Base-by-base conservation (phyloP, 169 alveolate species). In the Besnoitia besnoiti region DNA sequence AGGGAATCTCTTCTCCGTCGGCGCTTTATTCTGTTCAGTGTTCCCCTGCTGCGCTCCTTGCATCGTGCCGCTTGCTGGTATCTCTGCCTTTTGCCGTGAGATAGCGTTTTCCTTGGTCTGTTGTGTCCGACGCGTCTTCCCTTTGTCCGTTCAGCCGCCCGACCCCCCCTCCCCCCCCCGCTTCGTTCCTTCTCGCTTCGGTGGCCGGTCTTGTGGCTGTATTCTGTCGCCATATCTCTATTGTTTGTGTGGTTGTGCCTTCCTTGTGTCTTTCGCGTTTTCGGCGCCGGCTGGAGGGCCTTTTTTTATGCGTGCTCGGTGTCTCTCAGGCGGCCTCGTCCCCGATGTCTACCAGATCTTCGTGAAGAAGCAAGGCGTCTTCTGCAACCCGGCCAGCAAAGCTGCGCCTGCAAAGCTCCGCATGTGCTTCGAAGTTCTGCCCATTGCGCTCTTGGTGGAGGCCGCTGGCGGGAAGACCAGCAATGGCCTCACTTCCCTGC, bases 261-360 rank as follows among this genome's bases (percentile, higher is more conserved):
- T 3, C n/a, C n/a, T n/a, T n/a, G n/a, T n/a, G n/a, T n/a, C n/a
- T n/a, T n/a, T n/a, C n/a, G n/a, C n/a, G n/a, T n/a, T n/a, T n/a
- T n/a, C n/a, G n/a, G n/a, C n/a, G n/a, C n/a, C n/a, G n/a, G n/a
- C n/a, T n/a, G n/a, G n/a, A n/a, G n/a, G n/a, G n/a, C n/a, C n/a
- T n/a, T n/a, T n/a, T n/a, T n/a, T n/a, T n/a, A n/a, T n/a, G 10
- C 46, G 5, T 84, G 16, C 76, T 14, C 47, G 4, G 84, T 21
- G 37, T 44, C 30, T 47, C 55, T 59, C 97, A 85, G 98, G 98
- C 0, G 98, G 98, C 50, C 95, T 97, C 95, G 98, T 96, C 12
- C 98, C 99, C 37, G 98, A 97, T 90, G 95, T 96, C 49, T 97
- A 96, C 92, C 97, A 97, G 88, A 88, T 97, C 82, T 97, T 97